Base-by-base conservation (phyloP, 768 basidiomycete species). In the Sutorius australiensis region DNA sequence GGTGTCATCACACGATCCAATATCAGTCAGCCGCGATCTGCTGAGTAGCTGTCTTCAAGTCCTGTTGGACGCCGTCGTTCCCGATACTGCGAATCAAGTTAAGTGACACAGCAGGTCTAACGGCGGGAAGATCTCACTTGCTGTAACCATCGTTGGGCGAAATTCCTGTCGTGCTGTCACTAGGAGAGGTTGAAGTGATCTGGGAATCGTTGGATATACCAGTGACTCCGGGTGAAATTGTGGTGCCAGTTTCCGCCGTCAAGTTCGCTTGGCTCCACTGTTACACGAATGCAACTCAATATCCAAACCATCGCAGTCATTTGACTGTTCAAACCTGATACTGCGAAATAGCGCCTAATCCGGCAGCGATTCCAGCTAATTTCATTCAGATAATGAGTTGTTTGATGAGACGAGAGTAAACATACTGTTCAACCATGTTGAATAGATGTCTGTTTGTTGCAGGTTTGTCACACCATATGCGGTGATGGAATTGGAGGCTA, bases 61-160 rank as follows among this genome's bases (percentile, higher is more conserved):
- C 64, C 49, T 66, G 59, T 42, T 75, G 63, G 45, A 70, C 63
- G 27, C 51, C 59, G 55, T 72, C 48, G 19, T 67, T 66, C 30
- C 59, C 57, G 13, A 48, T 62, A 11, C 75, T 75, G 50, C 32
- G 36, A 46, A 62, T 28, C 34, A 51, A 40, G 36, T 16, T 62
- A 19, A 57, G 52, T 38, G 28, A 19, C 44, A 32, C 12, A 21
- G 6, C 37, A 46, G 6, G 11, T 24, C n/a, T 33, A 6, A 19
- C 48, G n/a, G 44, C 13, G 33, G 36, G 21, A 48, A 55, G 51
- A 45, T 19, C 71, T 37, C 38, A 71, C 69, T 46, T 72, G 34
- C 74, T 72, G 61, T 86, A 86, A 64, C 85, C 85, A 67, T 87
- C 85, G 51, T 83, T 81, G 27, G 85, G 85, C 3, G 83, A 81